Evolutionary conservation across 1,139 yeast genomes (phyloP), one percentile per base, ranked within the genome.

Genomic region (Yamadazyma mexicana): DNA sequence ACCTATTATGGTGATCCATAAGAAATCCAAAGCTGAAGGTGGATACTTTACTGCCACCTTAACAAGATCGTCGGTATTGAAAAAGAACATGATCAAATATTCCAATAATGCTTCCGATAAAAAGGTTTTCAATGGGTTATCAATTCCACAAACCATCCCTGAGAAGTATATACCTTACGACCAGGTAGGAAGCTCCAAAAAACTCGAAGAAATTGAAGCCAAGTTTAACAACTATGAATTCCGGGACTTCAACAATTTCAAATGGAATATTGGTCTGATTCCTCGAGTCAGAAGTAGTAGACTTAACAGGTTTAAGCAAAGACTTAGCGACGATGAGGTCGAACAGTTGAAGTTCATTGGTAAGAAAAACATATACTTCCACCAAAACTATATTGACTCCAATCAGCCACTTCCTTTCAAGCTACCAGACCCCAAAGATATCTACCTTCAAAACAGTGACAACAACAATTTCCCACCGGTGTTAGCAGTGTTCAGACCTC

Each of bases 401-500:
- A 32, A 37, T 5, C 40, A 36, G 7, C 31, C 39, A 5, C 35
- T 47, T 27, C 52, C 51, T 7, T 44, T 40, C 40, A 52, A 51
- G 35, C 50, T 53, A 20, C 42, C 47, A 24, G 53, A 56, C 24
- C 59, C 62, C 4, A 46, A 62, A 31, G 62, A 67, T 15, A 55
- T 66, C 2, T 72, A 68, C 46, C 60, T 65, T 36, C 62, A 62
- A 34, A 34, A 37, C 24, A 18, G 34, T 14, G 57, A 55, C 37
- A 39, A 44, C 3, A 28, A 24, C 26, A 43, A 48, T 17, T 69
- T 57, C 53, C 74, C 62, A 20, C 72, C 71, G 1, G 75, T 77
- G 0, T 43, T 77, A 32, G 75, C 75, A 0, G 54, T 77, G 38
- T 79, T 77, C 48, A 62, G 86, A 43, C 84, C 83, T 0, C 69